Evolutionary conservation across 345 rosid genomes (phyloP).

Genomic region (Citrus hindsii): DNA sequence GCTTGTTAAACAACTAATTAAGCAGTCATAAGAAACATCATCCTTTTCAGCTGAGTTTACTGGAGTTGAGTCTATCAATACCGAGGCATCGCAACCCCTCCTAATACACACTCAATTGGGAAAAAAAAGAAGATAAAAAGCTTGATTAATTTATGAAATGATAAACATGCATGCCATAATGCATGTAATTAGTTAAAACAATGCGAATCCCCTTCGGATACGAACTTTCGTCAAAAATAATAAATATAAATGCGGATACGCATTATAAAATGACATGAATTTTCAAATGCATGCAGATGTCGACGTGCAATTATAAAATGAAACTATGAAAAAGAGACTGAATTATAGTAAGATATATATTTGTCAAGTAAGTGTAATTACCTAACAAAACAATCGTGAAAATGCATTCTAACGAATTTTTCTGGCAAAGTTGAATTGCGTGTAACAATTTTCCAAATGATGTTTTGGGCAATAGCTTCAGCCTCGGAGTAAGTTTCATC

Average conservation of each 20-base stretch:
- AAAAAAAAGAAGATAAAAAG: constrained; percentile 18
- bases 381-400: constrained; percentile 49
- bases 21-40: neutral
- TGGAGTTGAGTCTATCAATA: constrained; percentile 27
- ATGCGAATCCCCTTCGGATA: neutral
- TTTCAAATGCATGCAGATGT: too few species aligned
- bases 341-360: neutral
- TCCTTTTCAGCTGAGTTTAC: constrained; percentile 33
- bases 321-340: too few species aligned
- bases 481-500: constrained; percentile 34
- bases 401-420: constrained; percentile 40
- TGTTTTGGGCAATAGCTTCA: constrained; percentile 22
- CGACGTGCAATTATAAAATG: too few species aligned
- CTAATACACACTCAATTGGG: constrained; percentile 21
- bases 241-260: too few species aligned
- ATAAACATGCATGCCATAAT: neutral
- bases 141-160: neutral
- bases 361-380: neutral
- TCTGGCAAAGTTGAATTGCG: constrained; percentile 31
- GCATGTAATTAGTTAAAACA: neutral
- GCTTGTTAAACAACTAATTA: too few species aligned
- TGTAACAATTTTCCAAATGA: constrained; percentile 29
- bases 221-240: too few species aligned
- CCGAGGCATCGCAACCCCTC: constrained; percentile 36
- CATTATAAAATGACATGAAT: too few species aligned